These are phyloP conservation scores for Peronosclerospora sorghi DNA, from an alignment of 352 stramenopile genomes.

Conservation along the genomic window DNA sequence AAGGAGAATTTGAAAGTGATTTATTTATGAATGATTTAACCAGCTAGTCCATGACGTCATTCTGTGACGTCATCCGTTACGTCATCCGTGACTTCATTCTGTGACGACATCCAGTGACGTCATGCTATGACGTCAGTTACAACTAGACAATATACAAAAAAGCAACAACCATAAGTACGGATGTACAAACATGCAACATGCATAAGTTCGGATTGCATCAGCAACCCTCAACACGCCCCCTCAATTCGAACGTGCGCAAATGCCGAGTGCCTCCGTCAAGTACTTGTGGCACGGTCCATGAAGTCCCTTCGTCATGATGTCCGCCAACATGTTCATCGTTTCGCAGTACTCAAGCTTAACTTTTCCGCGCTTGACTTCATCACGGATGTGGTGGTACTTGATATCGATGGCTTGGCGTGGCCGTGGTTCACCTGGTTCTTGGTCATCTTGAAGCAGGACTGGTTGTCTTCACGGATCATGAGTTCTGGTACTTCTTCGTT, in stretches of 20 bases:
- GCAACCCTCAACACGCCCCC: background rate
- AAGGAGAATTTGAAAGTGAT: no score
- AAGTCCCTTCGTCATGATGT: background rate
- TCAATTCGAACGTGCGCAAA: background rate
- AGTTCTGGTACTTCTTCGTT: background rate
- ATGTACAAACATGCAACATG: no score
- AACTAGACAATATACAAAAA: no score
- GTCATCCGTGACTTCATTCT: no score
- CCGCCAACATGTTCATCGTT: background rate
- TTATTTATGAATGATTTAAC: no score
- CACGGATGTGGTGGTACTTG: background rate
- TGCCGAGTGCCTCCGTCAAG: background rate
- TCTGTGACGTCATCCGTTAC: no score
- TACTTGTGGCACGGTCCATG: background rate
- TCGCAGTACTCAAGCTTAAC: background rate
- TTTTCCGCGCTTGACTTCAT: background rate
- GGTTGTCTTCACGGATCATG: conserved; percentile 4
- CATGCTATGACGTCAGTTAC: no score
- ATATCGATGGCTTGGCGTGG: background rate
- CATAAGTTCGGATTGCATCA: no score
- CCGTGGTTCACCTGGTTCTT: background rate
- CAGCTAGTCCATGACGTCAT: no score
- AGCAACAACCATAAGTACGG: no score
- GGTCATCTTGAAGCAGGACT: conserved; percentile 1
- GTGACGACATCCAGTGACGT: no score